A percentile compares a stretch with the other conserved stretches of the same genome.
Evolutionary conservation across 2,329 filamentous ascomycete species (phyloP).

Genomic region (Ascochyta clinopodiicola): DNA sequence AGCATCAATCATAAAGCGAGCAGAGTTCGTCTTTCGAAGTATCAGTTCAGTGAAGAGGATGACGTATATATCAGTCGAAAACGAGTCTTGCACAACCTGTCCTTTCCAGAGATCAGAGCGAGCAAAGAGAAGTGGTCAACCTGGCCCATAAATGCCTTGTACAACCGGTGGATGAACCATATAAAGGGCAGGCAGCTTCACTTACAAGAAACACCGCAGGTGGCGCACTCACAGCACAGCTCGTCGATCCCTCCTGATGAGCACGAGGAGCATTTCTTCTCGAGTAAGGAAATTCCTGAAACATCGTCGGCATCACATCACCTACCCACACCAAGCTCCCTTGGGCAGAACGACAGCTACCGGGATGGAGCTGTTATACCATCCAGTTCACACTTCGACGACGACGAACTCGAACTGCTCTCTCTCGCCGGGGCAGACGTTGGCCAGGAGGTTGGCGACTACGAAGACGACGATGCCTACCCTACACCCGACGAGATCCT

Average conservation of each 20-base stretch:
- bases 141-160: not conserved
- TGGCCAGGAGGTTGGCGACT: constrained; percentile 7
- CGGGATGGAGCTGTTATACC: constrained; percentile 5
- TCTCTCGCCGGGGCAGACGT: constrained; percentile 30
- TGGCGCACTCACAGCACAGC: not conserved
- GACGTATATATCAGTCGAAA: constrained; percentile 46
- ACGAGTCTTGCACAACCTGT: constrained; percentile 30
- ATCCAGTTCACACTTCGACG: constrained; percentile 31
- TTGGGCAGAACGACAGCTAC: constrained; percentile 22
- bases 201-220: not conserved
- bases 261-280: constrained; percentile 8
- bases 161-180: constrained; percentile 17
- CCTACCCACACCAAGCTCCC: constrained; percentile 40
- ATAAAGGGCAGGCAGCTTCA: constrained; percentile 21
- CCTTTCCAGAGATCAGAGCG: constrained; percentile 32
- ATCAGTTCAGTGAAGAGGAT: constrained; percentile 42
- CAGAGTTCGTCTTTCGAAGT: constrained; percentile 6
- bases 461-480: constrained; percentile 13
- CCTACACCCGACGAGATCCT: constrained; percentile 26
- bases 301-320: constrained; percentile 21
- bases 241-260: not conserved
- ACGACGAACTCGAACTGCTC: constrained; percentile 37
- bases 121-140: constrained; percentile 4
- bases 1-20: too few relatives aligned
- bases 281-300: constrained; percentile 9